Percentiles rank a stretch among this genome's conserved stretches.
Conservation (phyloP, 257 asterid species). For the Solanum pinnatisectum region DNA sequence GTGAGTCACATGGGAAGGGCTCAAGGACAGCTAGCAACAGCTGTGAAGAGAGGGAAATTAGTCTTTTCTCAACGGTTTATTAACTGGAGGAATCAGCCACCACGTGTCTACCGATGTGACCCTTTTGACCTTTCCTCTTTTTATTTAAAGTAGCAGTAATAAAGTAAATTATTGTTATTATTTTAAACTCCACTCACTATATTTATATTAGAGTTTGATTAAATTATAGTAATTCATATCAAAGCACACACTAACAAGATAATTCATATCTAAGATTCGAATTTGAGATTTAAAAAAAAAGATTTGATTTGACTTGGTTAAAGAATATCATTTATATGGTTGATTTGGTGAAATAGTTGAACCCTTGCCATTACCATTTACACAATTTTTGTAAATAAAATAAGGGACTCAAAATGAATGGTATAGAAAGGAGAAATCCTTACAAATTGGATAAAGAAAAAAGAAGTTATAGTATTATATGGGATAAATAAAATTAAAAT, state of each 20-base stretch:
- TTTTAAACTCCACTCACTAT: background rate
- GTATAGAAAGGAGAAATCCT: background rate
- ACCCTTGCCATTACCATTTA: background rate
- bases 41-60: conserved; percentile 28
- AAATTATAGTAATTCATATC: too few relatives aligned
- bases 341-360: too few relatives aligned
- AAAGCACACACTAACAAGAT: too few relatives aligned
- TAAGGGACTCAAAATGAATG: background rate
- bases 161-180: background rate
- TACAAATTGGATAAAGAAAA: background rate
- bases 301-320: background rate
- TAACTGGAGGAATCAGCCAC: conserved; percentile 49
- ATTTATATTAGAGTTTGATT: too few relatives aligned
- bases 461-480: background rate
- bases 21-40: conserved; percentile 76
- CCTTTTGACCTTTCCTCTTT: background rate
- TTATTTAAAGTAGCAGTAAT: background rate
- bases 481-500: background rate
- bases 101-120: conserved; percentile 67
- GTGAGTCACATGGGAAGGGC: conserved; percentile 37
- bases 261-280: background rate
- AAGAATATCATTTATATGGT: background rate
- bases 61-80: conserved; percentile 16
- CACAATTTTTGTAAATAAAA: background rate
- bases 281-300: background rate